Evolutionary conservation across 2,329 filamentous ascomycete species (phyloP).

Genomic region (Aureobasidium sp.): DNA sequence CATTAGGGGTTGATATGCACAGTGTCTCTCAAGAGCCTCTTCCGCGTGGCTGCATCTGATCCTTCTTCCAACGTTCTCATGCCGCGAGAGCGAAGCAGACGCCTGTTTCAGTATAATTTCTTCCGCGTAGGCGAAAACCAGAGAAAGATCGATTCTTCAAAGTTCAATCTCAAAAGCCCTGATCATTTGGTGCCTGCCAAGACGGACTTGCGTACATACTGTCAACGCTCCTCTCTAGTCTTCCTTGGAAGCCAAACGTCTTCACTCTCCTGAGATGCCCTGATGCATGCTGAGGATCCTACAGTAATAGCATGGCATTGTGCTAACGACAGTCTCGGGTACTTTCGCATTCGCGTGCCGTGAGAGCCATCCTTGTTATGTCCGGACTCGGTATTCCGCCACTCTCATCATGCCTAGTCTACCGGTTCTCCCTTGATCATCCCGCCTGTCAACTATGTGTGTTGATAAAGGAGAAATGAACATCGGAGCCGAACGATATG

Average conservation of each 20-base stretch:
- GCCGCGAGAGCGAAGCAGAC: neutral
- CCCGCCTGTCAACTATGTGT: neutral
- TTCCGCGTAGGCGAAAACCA: neutral
- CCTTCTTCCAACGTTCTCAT: neutral
- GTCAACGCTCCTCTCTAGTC: neutral
- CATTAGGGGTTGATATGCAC: neutral
- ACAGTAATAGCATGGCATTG: neutral
- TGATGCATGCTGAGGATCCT: neutral
- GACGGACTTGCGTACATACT: neutral
- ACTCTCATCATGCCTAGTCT: neutral
- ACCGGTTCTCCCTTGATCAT: neutral
- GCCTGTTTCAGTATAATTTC: neutral
- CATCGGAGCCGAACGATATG: neutral
- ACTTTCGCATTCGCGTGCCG: neutral
- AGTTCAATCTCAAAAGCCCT: neutral
- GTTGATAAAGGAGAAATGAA: constrained; percentile 4
- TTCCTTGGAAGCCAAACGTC: neutral
- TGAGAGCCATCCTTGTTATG: neutral
- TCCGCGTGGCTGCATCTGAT: neutral
- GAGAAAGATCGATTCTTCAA: neutral
- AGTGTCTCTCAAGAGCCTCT: neutral
- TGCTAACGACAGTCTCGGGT: neutral
- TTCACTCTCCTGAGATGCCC: neutral
- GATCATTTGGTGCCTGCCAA: neutral
- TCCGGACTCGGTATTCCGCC: neutral